Evolutionary conservation across 2,329 filamentous ascomycete genomes (phyloP).

Genomic region (Fusarium brachygibbosum): DNA sequence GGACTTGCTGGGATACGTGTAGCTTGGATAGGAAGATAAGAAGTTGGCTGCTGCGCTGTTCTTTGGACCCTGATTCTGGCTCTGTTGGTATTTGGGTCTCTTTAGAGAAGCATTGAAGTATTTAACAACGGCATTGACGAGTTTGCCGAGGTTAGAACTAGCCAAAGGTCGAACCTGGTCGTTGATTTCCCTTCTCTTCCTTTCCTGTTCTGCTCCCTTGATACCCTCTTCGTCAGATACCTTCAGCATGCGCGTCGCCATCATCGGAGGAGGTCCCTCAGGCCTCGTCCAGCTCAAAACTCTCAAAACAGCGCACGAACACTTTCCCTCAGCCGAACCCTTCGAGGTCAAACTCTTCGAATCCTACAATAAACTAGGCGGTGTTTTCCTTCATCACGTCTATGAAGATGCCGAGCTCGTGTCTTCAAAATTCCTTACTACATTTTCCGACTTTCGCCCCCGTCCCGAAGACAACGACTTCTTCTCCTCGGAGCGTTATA

Average conservation of each 20-base stretch:
- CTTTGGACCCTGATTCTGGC: neutral
- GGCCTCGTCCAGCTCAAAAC: conserved; percentile 3
- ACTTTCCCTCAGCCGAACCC: neutral
- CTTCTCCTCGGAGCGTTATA: neutral
- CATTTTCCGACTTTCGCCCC: conserved; percentile 8
- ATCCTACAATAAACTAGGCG: neutral
- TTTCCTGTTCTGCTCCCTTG: no score
- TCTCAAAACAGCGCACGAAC: neutral
- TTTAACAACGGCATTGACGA: neutral
- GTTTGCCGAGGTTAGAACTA: neutral
- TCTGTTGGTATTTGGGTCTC: neutral
- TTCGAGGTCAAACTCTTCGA: conserved; percentile 1
- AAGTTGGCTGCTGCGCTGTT: neutral
- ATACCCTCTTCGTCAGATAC: no score
- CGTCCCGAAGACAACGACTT: neutral
- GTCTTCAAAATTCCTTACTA: conserved; percentile 6
- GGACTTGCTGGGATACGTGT: neutral
- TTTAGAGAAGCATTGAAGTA: neutral
- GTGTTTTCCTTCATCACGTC: neutral
- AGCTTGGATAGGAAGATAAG: neutral
- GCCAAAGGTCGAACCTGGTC: neutral
- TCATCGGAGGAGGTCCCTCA: conserved; percentile 2
- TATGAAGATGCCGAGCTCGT: conserved; percentile 5
- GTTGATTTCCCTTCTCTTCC: neutral
- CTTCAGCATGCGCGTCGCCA: neutral